Evolutionary conservation across 1,284 basidiomycete species (phyloP), one percentile per base, ranked within the genome.

Genomic region (Meira miltonrushii): DNA sequence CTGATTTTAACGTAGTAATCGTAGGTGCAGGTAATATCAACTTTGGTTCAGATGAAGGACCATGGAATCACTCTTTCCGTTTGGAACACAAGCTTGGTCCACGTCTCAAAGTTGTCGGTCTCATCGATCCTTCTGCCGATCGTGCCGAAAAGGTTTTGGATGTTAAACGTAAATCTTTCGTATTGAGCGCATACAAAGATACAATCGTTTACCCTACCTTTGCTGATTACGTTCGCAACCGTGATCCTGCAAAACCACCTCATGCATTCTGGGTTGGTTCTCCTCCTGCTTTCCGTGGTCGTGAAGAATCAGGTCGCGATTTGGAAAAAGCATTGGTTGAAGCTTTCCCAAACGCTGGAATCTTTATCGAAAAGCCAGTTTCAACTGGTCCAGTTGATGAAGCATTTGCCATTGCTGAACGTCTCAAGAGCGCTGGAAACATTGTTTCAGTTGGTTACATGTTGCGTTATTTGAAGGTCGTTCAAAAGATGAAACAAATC

Each of bases 301-400:
- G 65, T 23, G 66, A 70, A 56, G 59, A 68, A 58, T 59, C 65
- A 1, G 90, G 90, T 48, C 85, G 88, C 59, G 90, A 97, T 79
- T 84, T 97, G 65, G 94, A 98, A 81, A 81, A 89, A 66, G 88
- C 92, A 80, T 86, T 97, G 70, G 81, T 96, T 78, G 88, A 91
- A 77, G 80, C 86, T 72, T 94, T 97, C 83, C 74, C 72, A n/a
- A 65, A 74, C 17, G 64, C 69, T 7, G 87, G 89, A n/a, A 84
- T 94, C 81, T 95, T 95, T 78, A 84, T 97, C 67, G 93, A 97
- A 81, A 97, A 96, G 82, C 92, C 92, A 33, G 84, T 94, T 65
- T 87, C 91, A 25, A 92, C 92, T 37, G 92, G 91, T 37, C 85
- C 88, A 10, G 83, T 82, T 54, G 81, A 75, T 21, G 67, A 80